Percentiles rank a stretch among this genome's conserved stretches.
Conservation (phyloP, 176 grass and related monocot species). For the Oryza officinalis region DNA sequence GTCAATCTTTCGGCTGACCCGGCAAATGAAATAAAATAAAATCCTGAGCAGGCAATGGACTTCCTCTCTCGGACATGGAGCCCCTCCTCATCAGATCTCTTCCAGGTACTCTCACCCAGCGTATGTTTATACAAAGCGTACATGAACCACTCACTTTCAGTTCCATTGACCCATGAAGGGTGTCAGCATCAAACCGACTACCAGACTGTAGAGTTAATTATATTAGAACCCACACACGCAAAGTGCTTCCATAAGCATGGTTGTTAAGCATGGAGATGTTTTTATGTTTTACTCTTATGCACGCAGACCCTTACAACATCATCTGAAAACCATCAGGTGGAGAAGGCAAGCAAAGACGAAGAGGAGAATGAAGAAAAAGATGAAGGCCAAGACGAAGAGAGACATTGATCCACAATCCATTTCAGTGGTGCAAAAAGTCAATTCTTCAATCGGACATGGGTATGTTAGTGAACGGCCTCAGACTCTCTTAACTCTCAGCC, state of each 20-base stretch:
- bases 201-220: too few relatives aligned
- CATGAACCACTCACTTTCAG: too few relatives aligned
- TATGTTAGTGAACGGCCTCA: neutral
- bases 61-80: constrained; percentile 94
- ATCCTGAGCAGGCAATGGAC: constrained; percentile 64
- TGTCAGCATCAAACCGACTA: too few relatives aligned
- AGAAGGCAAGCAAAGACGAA: neutral
- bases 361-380: neutral
- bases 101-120: constrained; percentile 80
- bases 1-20: too few relatives aligned
- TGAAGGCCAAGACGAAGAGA: too few relatives aligned
- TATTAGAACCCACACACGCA: neutral
- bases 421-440: too few relatives aligned
- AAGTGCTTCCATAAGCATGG: neutral
- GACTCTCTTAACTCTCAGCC: neutral
- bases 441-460: neutral
- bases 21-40: too few relatives aligned
- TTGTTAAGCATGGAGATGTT: neutral
- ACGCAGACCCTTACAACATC: constrained; percentile 40
- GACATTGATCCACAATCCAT: too few relatives aligned
- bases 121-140: too few relatives aligned
- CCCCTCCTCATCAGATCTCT: constrained; percentile 84
- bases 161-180: too few relatives aligned
- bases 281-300: neutral
- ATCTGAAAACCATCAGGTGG: neutral